A percentile compares a stretch with the other conserved stretches of the same genome.
Evolutionary conservation across 108 stramenopile genomes (phyloP).

Genomic region (Nannochloropsis gaditana): DNA sequence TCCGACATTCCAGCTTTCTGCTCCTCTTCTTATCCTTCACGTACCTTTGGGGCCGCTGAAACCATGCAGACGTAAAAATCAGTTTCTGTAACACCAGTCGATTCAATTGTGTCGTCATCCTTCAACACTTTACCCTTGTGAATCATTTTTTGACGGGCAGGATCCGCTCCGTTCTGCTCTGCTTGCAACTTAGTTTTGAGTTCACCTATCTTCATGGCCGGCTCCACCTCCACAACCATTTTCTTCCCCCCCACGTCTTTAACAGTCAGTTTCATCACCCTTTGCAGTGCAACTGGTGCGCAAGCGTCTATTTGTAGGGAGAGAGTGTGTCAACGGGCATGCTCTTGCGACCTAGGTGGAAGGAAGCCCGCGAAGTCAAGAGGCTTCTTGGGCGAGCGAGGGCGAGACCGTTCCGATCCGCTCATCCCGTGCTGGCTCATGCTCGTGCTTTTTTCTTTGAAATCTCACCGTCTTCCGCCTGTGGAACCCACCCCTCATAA

Average conservation of each 20-base stretch:
- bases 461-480: neutral
- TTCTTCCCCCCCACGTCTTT: slow-evolving; percentile 4
- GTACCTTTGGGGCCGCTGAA: neutral
- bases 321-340: neutral
- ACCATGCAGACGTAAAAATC: slow-evolving; percentile 24
- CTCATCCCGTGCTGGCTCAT: neutral
- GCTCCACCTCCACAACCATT: neutral
- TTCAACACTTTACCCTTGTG: slow-evolving; percentile 24
- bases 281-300: neutral
- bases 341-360: neutral
- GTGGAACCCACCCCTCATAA: neutral
- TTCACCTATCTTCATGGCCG: neutral
- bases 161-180: neutral
- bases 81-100: neutral
- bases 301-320: neutral
- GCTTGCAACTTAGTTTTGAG: neutral
- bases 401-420: neutral
- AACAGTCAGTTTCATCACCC: neutral
- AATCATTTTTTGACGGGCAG: slow-evolving; percentile 22
- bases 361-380: neutral
- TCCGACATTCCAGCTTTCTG: neutral
- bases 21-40: neutral
- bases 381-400: neutral
- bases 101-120: neutral
- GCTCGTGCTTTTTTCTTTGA: neutral